Base-by-base conservation (phyloP, 2,329 filamentous ascomycete genomes). In the Colletotrichum neosansevieriae region DNA sequence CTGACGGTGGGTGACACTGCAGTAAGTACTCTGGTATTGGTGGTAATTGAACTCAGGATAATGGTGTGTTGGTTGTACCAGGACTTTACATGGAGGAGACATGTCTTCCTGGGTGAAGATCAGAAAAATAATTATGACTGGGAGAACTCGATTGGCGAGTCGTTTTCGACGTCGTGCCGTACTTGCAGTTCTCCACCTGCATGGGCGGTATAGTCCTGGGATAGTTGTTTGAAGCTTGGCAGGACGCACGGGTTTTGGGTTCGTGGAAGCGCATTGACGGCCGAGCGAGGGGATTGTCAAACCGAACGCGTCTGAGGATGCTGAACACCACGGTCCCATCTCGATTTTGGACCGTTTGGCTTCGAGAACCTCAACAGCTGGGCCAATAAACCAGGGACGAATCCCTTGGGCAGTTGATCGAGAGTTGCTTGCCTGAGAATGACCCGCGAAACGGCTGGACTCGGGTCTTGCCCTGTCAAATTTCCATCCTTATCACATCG, bases 251-350 rank as follows among this genome's bases (percentile, higher is more conserved):
- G 67, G 29, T 49, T 53, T 62, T 63, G 51, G 63, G 63, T 67
- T 63, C 65, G 32, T 50, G 11, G 38, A 49, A 56, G 51, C 63
- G 67, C 67, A 34, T 63, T 69, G 67, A 67, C 63, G 42, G 51
- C 24, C 51, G 57, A 56, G 57, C 47, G 45, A 67, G 57, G 67
- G 44, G 6, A 24, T 53, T 19, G 34, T 61, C 50, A 69, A 67
- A 69, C 67, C 45, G 57, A 61, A 62, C 29, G 21, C 51, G 67
- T 69, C 67, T n/a, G 67, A 69, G 51, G 49, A 54, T 51, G 10
- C 56, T 49, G 62, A 42, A 34, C 19, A 49, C 32, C 32, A 36
- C 12, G 53, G 47, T 13, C 29, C 38, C 36, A 40, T 24, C 44
- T 50, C 34, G 36, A 42, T 47, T 21, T 40, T 29, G 19, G 24